phyloP scores from a whole-genome alignment of 257 asterid genomes.

The Henckelia pumila region DNA sequence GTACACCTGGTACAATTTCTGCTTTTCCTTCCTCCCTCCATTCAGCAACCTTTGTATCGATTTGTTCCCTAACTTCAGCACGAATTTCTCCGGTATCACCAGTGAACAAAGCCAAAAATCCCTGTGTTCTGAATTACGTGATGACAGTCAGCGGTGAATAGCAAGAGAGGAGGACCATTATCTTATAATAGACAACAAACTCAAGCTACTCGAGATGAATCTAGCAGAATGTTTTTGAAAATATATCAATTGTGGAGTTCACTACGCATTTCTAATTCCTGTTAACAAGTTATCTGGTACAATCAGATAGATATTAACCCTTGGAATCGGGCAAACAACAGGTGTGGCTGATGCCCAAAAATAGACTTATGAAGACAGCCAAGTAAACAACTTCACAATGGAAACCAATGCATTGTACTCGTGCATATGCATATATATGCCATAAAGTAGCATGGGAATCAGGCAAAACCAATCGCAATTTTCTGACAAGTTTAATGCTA shows the following conservation, averaged over 20 bases:
- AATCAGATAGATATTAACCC: neutral
- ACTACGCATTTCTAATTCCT: neutral
- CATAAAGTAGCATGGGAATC: neutral
- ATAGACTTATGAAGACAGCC: neutral
- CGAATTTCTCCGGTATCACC: slow-evolving; percentile 96
- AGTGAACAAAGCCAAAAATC: slow-evolving; percentile 83
- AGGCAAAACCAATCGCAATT: neutral
- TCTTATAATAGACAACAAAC: neutral
- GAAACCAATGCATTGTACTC: neutral
- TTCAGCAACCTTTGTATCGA: slow-evolving; percentile 95
- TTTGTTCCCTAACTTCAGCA: slow-evolving; percentile 93
- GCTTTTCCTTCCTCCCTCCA: slow-evolving; percentile 99
- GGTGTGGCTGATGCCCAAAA: neutral
- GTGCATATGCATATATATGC: neutral
- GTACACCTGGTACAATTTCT: slow-evolving; percentile 91
- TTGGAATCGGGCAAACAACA: neutral
- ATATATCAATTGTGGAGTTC: neutral
- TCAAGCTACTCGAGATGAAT: neutral
- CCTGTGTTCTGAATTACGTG: slow-evolving; percentile 70
- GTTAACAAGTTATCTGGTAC: neutral
- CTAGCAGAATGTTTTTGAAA: neutral
- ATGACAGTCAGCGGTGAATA: neutral
- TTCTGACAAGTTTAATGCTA: neutral
- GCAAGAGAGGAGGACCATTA: slow-evolving; percentile 11
- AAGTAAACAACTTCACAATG: neutral